Evolutionary conservation across 345 rosid genomes (phyloP).

Genomic region (Pugionium cornutum): DNA sequence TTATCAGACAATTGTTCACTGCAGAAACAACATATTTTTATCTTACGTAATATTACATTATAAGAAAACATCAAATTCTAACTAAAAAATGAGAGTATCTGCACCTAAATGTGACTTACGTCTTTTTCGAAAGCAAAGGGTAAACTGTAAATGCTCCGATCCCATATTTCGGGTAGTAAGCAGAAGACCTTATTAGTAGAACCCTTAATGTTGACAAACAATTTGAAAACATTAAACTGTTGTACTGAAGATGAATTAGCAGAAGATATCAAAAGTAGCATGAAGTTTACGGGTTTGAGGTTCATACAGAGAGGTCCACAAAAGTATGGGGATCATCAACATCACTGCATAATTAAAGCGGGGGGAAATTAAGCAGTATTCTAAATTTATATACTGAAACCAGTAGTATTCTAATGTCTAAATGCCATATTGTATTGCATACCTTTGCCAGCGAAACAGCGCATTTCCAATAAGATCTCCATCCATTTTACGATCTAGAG

Average conservation of each 20-base stretch:
- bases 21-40: constrained; percentile 5
- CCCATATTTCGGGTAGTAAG: constrained; percentile 74
- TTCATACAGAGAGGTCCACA: constrained; percentile 79
- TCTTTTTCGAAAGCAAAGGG: constrained; percentile 58
- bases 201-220: constrained; percentile 49
- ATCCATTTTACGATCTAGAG: constrained; percentile 56
- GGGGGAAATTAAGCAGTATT: background rate
- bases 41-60: background rate
- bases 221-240: background rate
- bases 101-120: constrained; percentile 41
- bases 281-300: constrained; percentile 65
- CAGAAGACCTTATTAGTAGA: constrained; percentile 64
- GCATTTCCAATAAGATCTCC: constrained; percentile 71
- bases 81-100: background rate
- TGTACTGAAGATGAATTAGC: background rate
- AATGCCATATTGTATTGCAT: background rate
- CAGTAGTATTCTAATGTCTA: background rate
- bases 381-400: background rate
- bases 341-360: constrained; percentile 52
- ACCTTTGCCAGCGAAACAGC: constrained; percentile 86
- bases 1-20: constrained; percentile 56
- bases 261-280: constrained; percentile 10
- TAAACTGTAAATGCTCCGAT: constrained; percentile 76
- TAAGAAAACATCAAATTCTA: background rate
- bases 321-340: constrained; percentile 91